These are phyloP conservation scores for Corrigiola litoralis DNA, from an alignment of 179 eudicot species.

Conservation along the genomic window DNA sequence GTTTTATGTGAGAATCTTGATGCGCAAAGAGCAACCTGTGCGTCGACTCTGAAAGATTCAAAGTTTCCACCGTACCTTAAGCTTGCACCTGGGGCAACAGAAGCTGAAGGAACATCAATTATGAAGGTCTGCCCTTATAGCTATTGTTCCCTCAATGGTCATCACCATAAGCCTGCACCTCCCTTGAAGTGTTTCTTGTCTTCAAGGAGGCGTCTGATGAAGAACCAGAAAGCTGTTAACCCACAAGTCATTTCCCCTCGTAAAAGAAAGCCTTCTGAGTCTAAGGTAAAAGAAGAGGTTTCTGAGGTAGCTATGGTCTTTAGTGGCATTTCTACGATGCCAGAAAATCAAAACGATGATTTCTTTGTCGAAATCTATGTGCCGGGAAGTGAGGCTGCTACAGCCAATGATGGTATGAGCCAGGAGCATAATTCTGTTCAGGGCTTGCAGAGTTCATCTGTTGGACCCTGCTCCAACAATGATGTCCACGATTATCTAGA, in stretches of 20 bases:
- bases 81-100: conserved; percentile 60
- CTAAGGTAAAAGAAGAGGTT: conserved; percentile 14
- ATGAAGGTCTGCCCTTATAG: conserved; percentile 73
- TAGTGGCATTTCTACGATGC: conserved; percentile 7
- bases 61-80: conserved; percentile 64
- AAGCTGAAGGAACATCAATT: conserved; percentile 60
- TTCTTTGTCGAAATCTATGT: conserved; percentile 49
- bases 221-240: conserved; percentile 44
- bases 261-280: conserved; percentile 22
- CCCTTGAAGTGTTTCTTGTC: conserved; percentile 66
- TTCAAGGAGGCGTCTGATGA: conserved; percentile 45
- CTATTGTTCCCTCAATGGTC: conserved; percentile 86
- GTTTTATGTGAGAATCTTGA: conserved; percentile 37
- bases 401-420: no score
- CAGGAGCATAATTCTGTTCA: no score
- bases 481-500: not conserved
- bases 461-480: not conserved
- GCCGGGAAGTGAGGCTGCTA: conserved; percentile 7
- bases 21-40: conserved; percentile 61
- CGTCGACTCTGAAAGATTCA: conserved; percentile 66
- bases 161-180: conserved; percentile 50
- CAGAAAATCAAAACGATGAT: conserved; percentile 18
- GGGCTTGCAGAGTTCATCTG: conserved; percentile 6
- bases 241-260: conserved; percentile 32
- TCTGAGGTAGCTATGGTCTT: no score